phyloP scores from a whole-genome alignment of 768 basidiomycete species.

The Trametes maxima region DNA sequence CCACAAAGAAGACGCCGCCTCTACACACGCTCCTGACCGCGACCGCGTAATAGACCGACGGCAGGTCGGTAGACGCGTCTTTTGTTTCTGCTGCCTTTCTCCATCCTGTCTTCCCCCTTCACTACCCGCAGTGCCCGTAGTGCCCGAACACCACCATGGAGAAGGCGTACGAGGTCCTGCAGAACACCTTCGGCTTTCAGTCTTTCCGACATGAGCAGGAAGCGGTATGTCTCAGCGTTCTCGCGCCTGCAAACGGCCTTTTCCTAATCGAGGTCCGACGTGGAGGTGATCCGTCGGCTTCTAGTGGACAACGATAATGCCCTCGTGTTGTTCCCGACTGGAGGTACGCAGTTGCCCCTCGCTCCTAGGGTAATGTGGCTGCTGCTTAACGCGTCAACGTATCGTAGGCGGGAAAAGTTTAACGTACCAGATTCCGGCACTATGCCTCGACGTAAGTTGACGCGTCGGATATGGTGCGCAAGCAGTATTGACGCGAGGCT shows the following conservation, averaged over 20 bases:
- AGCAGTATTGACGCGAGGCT: not conserved
- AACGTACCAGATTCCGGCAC: conserved; percentile 43
- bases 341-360: conserved; percentile 26
- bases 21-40: not conserved
- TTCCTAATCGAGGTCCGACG: not conserved
- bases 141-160: conserved; percentile 34
- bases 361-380: not conserved
- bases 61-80: not conserved
- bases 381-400: not conserved
- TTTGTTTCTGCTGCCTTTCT: not conserved
- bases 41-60: not conserved
- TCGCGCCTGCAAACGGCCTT: not conserved
- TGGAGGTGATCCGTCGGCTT: conserved; percentile 41
- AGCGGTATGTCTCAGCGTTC: conserved; percentile 28
- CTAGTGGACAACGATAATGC: conserved; percentile 44
- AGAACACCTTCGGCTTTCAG: conserved; percentile 39
- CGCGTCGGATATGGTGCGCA: not conserved
- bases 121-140: not conserved
- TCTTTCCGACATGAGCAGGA: conserved; percentile 44
- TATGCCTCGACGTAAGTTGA: conserved; percentile 38
- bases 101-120: not conserved
- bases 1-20: not conserved
- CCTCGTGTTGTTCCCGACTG: conserved; percentile 46
- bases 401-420: conserved; percentile 41
- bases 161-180: conserved; percentile 34